Conservation (phyloP, 495 filamentous ascomycete species). For the Neurospora hispaniola region DNA sequence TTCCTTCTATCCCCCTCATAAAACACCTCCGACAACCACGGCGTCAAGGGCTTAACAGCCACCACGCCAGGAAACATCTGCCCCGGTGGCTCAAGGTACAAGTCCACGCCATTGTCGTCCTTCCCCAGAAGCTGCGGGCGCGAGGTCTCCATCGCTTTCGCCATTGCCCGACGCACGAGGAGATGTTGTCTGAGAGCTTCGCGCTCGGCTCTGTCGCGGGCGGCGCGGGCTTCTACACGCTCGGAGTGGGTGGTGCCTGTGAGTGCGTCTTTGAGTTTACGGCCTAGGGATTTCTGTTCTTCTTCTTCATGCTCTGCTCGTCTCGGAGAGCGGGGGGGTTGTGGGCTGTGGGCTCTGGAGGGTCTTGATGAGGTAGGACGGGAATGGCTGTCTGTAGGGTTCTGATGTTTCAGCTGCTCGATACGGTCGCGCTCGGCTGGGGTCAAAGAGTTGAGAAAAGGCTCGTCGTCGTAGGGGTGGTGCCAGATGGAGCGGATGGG, state of each 20-base stretch:
- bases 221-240: constrained; percentile 6
- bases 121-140: constrained; percentile 11
- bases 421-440: constrained; percentile 6
- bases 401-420: not conserved
- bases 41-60: constrained; percentile 6
- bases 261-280: constrained; percentile 18
- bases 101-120: constrained; percentile 9
- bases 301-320: no score
- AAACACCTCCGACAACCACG: constrained; percentile 16
- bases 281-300: not conserved
- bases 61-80: constrained; percentile 13
- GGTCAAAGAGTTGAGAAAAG: constrained; percentile 8
- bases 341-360: not conserved
- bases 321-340: not conserved
- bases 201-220: constrained; percentile 7
- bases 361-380: not conserved
- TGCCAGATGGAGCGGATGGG: constrained; percentile 22
- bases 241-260: constrained; percentile 18
- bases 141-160: constrained; percentile 9
- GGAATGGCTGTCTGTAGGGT: no score
- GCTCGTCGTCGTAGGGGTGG: constrained; percentile 22
- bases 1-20: constrained; percentile 7
- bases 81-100: constrained; percentile 19
- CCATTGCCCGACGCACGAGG: constrained; percentile 11
- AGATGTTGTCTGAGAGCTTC: constrained; percentile 19